Base-by-base conservation (phyloP, 2,329 filamentous ascomycete species). In the Colletotrichum somersetense region DNA sequence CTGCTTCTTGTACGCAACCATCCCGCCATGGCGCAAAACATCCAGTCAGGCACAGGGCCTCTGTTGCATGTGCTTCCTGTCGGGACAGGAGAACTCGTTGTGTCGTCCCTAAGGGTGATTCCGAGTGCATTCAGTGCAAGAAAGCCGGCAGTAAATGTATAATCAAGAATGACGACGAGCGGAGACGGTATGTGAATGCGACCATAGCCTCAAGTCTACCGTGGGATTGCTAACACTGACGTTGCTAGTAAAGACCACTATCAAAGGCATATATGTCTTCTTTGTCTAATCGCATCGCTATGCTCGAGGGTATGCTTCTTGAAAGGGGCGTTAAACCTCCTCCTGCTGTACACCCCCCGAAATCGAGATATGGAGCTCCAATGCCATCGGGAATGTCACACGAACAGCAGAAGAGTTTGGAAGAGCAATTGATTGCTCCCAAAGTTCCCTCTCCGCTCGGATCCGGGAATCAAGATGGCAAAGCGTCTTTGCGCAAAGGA, bases 201-300 rank as follows among this genome's bases (percentile, higher is more conserved):
- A 38, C 11, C 18, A 10, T 23, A 5, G 5, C 8, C 10, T 11
- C 20, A 35, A 23, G 12, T 46, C 8, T 44, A 55, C 38, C 56
- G 40, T 33, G 20, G 30, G 71, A 66, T 58, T 30, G 18, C 33
- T 33, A 65, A 76, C 74, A 14, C 35, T 30, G 72, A 48, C 66
- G 44, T 40, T 56, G 16, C n/a, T 30, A 44, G 20, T 50, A 89
- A 58, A 58, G 87, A 48, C 87, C 87, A 10, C 88, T 89, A 44
- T 89, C 87, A 26, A 86, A 88, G 77, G 87, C 87, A 65, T 89
- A 89, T 77, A 88, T 88, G 83, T 86, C 85, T 52, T 89, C 86
- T 1, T 80, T 89, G 14, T 87, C 86, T n/a, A 85, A 87, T 33
- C 83, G 87, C 5, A 87, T 89, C 55, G 80, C 82, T 10, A 74